Evolutionary conservation across 2,329 filamentous ascomycete species (phyloP).

Genomic region (Claviceps pusilla): DNA sequence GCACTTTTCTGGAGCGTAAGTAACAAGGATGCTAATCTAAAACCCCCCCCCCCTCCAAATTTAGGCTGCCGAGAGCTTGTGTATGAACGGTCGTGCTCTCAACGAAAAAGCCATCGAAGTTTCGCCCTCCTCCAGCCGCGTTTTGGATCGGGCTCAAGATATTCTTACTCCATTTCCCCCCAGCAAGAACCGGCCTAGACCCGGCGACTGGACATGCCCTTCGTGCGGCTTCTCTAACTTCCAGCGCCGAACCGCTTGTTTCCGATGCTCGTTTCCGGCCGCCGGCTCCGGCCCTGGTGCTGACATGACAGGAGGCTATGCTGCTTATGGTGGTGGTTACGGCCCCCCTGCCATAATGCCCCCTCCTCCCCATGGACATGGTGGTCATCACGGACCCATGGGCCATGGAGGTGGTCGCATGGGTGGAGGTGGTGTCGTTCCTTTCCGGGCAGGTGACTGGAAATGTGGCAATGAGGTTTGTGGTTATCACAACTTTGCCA

Average conservation of each 20-base stretch:
- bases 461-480: constrained; percentile 96
- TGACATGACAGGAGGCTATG: constrained; percentile 40
- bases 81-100: constrained; percentile 95
- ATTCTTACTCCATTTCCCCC: constrained; percentile 95
- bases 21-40: constrained; percentile 9
- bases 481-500: constrained; percentile 97
- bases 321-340: constrained; percentile 50
- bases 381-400: constrained; percentile 44
- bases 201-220: constrained; percentile 97
- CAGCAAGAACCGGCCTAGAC: constrained; percentile 93
- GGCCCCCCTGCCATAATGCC: constrained; percentile 68
- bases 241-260: constrained; percentile 93
- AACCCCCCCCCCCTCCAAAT: too few relatives aligned
- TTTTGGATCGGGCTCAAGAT: constrained; percentile 86
- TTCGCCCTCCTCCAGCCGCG: constrained; percentile 89
- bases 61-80: constrained; percentile 89
- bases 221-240: constrained; percentile 99
- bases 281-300: constrained; percentile 64
- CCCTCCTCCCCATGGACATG: constrained; percentile 64
- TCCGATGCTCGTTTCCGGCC: constrained; percentile 98
- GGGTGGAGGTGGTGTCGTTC: constrained; percentile 72
- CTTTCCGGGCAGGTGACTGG: constrained; percentile 97
- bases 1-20: constrained; percentile 33
- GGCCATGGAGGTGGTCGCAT: constrained; percentile 52
- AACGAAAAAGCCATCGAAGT: constrained; percentile 99